phyloP scores from a whole-genome alignment of 352 stramenopile genomes.

The Elongisporangium anandrum region DNA sequence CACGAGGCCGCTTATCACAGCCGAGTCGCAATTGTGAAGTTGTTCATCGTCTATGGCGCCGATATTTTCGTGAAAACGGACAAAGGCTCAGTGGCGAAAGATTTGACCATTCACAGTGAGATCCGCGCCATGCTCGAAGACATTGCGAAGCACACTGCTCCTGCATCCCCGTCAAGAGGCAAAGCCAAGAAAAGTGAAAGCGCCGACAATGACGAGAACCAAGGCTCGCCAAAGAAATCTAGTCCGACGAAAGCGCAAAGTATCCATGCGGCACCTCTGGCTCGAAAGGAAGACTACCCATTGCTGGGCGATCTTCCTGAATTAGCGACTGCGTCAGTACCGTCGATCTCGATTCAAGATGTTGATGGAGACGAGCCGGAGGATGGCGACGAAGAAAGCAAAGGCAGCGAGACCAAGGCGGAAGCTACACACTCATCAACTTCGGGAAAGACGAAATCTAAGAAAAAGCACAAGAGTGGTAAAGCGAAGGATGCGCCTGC shows the following conservation, averaged over 20 bases:
- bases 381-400: conserved; percentile 16
- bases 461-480: conserved; percentile 34
- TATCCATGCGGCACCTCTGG: conserved; percentile 23
- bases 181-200: conserved; percentile 1
- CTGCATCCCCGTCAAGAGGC: conserved; percentile 10
- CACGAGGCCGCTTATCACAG: conserved; percentile 81
- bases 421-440: not conserved
- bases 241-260: conserved; percentile 21
- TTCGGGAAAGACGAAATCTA: conserved; percentile 8
- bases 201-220: conserved; percentile 3
- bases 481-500: conserved; percentile 24
- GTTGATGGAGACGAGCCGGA: conserved; percentile 15
- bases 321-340: conserved; percentile 26
- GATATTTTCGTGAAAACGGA: conserved; percentile 62
- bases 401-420: conserved; percentile 18
- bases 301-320: conserved; percentile 70
- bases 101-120: conserved; percentile 78
- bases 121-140: conserved; percentile 77
- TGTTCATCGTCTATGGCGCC: conserved; percentile 72
- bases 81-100: conserved; percentile 60
- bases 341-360: conserved; percentile 58
- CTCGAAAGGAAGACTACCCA: conserved; percentile 78
- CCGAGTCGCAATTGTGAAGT: conserved; percentile 64
- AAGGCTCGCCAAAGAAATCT: conserved; percentile 20
- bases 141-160: conserved; percentile 34